Evolutionary conservation across 2,329 filamentous ascomycete species (phyloP), one percentile per base, ranked within the genome.

Genomic region (Aspergillus sp.): DNA sequence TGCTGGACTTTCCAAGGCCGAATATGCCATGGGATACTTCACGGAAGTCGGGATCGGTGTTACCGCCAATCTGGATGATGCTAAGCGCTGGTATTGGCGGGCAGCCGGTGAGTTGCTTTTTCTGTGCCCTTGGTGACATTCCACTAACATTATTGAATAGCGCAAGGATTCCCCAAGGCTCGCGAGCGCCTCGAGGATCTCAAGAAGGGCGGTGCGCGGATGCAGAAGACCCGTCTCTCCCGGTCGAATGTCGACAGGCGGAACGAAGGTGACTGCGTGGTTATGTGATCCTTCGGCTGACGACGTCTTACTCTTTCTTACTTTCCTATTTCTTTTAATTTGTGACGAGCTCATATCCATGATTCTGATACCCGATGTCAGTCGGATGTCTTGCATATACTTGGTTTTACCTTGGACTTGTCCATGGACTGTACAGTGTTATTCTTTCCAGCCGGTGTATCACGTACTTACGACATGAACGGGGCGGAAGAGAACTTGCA

Each of bases 11-110:
- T 79, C 86, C 5, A 98, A 96, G 67, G 91, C 91, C 0, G 84
- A 96, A 64, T 96, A 95, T 62, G 91, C 89, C 0, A 94, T 98
- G 82, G 91, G 91, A 0, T 95, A 96, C 62, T 95, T 93, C 54
- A 93, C 85, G 1, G 91, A 98, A 61, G 80, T 91, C 30, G 91
- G 91, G 8, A 96, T 98, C 47, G 91, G 91, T 17, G 79, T 85
- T 43, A 71, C 80, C 11, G 78, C 82, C 6, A 93, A 89, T 56
- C 51, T 95, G 48, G 91, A 98, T 51, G 91, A 96, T 63, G 91
- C 89, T 14, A 95, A 93, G 70, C 76, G 86, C 48, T 98, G 91
- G 91, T 98, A 98, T 64, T 95, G 88, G 74, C 74, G 89, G 58
- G 88, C 91, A 61, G 91, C 91, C 55, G 83, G 89, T 95, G 71